Base-by-base conservation (phyloP, 768 basidiomycete species). In the Kwoniella europaea region DNA sequence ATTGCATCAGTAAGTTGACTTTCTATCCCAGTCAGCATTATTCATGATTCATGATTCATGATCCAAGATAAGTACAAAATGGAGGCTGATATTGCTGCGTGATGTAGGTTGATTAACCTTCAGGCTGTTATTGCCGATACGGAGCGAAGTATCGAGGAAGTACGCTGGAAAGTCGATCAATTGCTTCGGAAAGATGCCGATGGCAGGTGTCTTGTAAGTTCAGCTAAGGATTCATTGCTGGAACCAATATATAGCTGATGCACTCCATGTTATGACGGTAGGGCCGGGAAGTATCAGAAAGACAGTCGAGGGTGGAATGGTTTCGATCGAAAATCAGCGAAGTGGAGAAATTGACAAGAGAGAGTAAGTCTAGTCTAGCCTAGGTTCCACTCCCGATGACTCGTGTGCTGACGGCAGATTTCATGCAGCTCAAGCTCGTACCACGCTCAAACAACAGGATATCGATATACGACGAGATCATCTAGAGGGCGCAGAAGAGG, bases 241-340 rank as follows among this genome's bases (percentile, higher is more conserved):
- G 10, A 10, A 18, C 24, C 2, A 29, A 20, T 29, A 12, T 15
- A 18, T 52, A 16, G 20, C 46, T 24, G 12, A 35, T 13, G 20
- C 52, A 35, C 35, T 35, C 35, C 35, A 35, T 35, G 35, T 7
- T 7, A 35, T 35, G 16, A 68, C 12, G 15, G 22, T 82, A 92
- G 92, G 87, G 85, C 73, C 89, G 91, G 53, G 89, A 92, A 81
- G 85, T 89, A 60, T 89, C 88, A 54, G 89, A 92, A 82, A 88
- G 89, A 46, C 85, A 90, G 76, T 86, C 86, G 69, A 86, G 85
- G 72, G 82, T 92, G 29, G 84, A 86, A 57, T 86, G 86, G 75
- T 83, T 90, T n/a, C 82, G 85, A 70, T 84, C 85, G 55, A 84
- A 87, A 76, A 84, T 84, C 54, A 82, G 79, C 16, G 79, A 77